These are phyloP conservation scores for Cinnamomum chago DNA, from an alignment of 164 flowering plant genomes.

Conservation along the genomic window DNA sequence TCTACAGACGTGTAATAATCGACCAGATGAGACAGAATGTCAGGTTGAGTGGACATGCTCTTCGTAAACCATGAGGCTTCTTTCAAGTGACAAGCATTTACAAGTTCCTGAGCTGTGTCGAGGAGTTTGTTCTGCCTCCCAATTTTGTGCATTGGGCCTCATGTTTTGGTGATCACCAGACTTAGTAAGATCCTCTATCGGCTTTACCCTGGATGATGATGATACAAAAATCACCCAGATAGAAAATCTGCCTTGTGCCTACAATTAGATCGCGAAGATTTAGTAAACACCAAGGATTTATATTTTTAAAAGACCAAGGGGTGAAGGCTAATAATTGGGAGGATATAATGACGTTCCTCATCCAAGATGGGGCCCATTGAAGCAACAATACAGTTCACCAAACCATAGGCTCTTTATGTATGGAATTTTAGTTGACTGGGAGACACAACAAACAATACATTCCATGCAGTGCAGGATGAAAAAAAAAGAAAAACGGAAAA, in stretches of 20 bases:
- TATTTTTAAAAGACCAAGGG: no score
- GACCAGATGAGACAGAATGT: conserved; percentile 95
- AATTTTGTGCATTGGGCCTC: not conserved
- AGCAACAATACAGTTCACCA: not conserved
- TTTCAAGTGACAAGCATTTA: not conserved
- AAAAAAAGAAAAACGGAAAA: no score
- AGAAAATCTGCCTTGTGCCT: not conserved
- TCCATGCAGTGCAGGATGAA: not conserved
- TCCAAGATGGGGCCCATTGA: not conserved
- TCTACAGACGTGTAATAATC: conserved; percentile 90
- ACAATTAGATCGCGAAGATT: not conserved
- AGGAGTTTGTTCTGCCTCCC: not conserved
- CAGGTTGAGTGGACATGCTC: conserved; percentile 49
- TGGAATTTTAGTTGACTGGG: not conserved
- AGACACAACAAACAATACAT: not conserved
- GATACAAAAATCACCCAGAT: not conserved
- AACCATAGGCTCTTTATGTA: not conserved
- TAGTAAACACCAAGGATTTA: not conserved
- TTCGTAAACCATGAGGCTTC: not conserved
- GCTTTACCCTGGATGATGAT: not conserved
- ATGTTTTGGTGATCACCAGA: not conserved
- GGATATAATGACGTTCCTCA: not conserved
- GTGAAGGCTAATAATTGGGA: not conserved
- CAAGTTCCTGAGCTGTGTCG: not conserved
- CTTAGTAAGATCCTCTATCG: not conserved